Conservation (phyloP, 2,329 filamentous ascomycete genomes). For the Arthroderma sp. region DNA sequence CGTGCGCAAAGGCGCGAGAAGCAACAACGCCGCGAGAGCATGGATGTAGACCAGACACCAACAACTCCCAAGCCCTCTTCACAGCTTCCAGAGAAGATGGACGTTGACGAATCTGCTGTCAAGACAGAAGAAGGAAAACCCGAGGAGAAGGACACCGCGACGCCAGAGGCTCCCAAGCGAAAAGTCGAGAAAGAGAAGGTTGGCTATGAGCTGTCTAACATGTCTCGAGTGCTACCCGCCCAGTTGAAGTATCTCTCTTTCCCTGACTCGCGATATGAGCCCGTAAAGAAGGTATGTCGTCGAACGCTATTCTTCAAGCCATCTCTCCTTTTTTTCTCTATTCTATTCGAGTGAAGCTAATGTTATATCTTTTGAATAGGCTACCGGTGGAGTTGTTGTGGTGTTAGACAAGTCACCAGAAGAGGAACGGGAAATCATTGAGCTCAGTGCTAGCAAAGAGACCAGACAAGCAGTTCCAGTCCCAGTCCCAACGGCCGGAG, state of each 20-base stretch:
- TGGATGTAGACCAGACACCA: slow-evolving; percentile 78
- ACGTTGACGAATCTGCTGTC: slow-evolving; percentile 40
- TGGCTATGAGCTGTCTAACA: slow-evolving; percentile 91
- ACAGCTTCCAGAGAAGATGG: slow-evolving; percentile 70
- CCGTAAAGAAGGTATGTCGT: slow-evolving; percentile 64
- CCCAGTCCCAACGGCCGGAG: slow-evolving; percentile 19
- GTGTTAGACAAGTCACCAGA: slow-evolving; percentile 70
- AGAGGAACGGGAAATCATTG: slow-evolving; percentile 66
- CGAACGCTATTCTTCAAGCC: too few species aligned
- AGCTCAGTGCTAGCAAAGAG: slow-evolving; percentile 79
- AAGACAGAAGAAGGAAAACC: slow-evolving; percentile 52
- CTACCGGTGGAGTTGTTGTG: slow-evolving; percentile 87
- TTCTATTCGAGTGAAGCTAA: slow-evolving; percentile 1
- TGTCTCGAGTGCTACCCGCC: slow-evolving; percentile 81
- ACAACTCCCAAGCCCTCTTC: slow-evolving; percentile 55
- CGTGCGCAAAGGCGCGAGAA: slow-evolving; percentile 89
- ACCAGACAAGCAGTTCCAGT: slow-evolving; percentile 21
- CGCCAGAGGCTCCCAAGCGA: slow-evolving; percentile 57
- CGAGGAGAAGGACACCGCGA: slow-evolving; percentile 49
- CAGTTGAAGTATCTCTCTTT: slow-evolving; percentile 96
- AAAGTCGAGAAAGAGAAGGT: slow-evolving; percentile 92
- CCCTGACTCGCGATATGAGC: slow-evolving; percentile 77
- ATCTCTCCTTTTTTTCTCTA: neutral
- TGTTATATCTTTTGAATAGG: slow-evolving; percentile 42
- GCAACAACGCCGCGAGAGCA: slow-evolving; percentile 77